These are phyloP conservation scores for Fusarium keratoplasticum DNA, from an alignment of 2,329 filamentous ascomycete genomes.

Conservation along the genomic window DNA sequence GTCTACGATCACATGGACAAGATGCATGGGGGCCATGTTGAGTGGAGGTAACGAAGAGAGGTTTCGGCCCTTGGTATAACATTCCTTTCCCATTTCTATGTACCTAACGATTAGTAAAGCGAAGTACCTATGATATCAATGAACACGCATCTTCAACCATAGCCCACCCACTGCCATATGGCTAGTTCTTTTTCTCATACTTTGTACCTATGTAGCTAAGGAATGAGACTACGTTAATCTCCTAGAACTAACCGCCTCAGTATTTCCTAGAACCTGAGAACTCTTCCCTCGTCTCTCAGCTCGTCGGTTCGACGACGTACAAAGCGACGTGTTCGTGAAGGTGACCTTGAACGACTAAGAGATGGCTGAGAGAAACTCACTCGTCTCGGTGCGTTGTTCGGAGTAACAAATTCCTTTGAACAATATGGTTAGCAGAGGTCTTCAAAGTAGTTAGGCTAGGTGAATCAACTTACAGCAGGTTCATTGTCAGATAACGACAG, in stretches of 20 bases:
- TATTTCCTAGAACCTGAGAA: not conserved
- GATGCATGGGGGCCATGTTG: not conserved
- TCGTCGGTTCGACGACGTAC: not conserved
- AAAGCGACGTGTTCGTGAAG: not conserved
- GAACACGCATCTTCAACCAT: no score
- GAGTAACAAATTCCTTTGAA: not conserved
- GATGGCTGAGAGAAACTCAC: not conserved
- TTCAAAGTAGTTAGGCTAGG: not conserved
- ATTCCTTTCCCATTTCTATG: not conserved
- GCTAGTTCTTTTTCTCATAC: no score
- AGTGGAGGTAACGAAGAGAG: not conserved
- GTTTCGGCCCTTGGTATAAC: not conserved
- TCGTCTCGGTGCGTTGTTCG: not conserved
- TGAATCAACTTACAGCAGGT: not conserved
- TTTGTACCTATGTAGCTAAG: not conserved
- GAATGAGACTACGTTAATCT: not conserved
- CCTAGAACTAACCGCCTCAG: not conserved
- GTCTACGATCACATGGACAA: slow-evolving; percentile 9
- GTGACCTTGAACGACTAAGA: not conserved
- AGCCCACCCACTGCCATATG: no score
- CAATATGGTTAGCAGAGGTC: not conserved
- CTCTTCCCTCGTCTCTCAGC: not conserved
- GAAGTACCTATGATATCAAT: no score
- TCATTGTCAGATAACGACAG: not conserved
- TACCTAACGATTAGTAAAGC: not conserved